phyloP scores from a whole-genome alignment of 371 early-diverging fungal species.

The Encephalitozoon intestinalis region DNA sequence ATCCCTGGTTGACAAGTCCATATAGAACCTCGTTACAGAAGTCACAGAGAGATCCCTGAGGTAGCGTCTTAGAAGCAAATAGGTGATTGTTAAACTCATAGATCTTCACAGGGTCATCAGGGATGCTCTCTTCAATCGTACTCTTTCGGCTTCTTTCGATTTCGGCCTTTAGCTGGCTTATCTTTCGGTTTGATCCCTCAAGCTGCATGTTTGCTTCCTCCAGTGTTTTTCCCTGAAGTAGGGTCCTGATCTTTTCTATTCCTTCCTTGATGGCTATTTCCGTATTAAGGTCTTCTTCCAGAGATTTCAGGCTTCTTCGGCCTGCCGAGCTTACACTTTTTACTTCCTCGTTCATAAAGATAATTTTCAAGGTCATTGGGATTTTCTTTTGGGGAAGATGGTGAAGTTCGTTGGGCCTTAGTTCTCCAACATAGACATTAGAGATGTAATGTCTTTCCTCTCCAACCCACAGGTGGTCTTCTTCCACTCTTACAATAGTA shows the following conservation, averaged over 20 bases:
- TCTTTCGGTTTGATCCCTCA: constrained; percentile 52
- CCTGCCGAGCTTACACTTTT: constrained; percentile 14
- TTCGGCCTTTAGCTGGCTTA: constrained; percentile 47
- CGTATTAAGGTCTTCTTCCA: constrained; percentile 52
- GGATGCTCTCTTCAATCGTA: neutral
- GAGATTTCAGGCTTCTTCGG: constrained; percentile 34
- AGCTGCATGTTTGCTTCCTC: constrained; percentile 50
- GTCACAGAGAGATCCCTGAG: constrained; percentile 47
- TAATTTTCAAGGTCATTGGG: constrained; percentile 39
- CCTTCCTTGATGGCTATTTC: constrained; percentile 57
- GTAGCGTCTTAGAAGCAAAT: constrained; percentile 44
- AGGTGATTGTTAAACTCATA: constrained; percentile 57
- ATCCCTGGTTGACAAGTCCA: constrained; percentile 46
- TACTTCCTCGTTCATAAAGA: constrained; percentile 50
- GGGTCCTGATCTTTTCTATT: constrained; percentile 44
- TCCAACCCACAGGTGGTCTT: constrained; percentile 8
- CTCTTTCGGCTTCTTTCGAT: constrained; percentile 39
- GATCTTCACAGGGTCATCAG: constrained; percentile 31
- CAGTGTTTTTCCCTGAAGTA: constrained; percentile 30
- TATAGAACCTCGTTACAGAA: constrained; percentile 52
- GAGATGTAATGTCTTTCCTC: neutral
- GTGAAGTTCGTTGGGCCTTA: constrained; percentile 48
- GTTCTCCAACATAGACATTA: constrained; percentile 33
- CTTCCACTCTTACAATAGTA: constrained; percentile 9
- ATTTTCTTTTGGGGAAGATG: constrained; percentile 41